These are phyloP conservation scores for Phytophthora lateralis DNA, from an alignment of 352 stramenopile species.

Conservation along the genomic window DNA sequence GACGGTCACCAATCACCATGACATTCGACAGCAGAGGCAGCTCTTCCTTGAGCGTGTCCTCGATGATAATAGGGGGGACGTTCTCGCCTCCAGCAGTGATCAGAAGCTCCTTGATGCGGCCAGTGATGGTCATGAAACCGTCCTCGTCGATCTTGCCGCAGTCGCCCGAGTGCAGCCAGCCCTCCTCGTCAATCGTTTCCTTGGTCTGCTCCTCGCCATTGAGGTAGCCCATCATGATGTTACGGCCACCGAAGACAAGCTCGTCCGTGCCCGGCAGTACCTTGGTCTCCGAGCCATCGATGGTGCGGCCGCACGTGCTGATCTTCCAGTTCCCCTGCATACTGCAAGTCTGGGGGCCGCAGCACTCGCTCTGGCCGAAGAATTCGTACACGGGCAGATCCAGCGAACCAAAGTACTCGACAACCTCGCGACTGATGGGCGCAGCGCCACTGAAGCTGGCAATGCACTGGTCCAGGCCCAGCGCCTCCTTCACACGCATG, in stretches of 20 bases:
- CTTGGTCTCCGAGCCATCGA: conserved; percentile 71
- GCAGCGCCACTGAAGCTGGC: conserved; percentile 84
- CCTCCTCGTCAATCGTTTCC: conserved; percentile 91
- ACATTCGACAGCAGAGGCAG: conserved; percentile 88
- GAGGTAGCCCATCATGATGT: conserved; percentile 92
- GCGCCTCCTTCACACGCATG: conserved; percentile 85
- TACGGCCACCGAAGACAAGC: conserved; percentile 80
- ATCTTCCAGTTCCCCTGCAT: conserved; percentile 91
- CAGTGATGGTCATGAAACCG: conserved; percentile 95
- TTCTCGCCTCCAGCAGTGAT: conserved; percentile 97
- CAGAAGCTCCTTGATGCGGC: conserved; percentile 96
- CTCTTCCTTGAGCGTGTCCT: conserved; percentile 92
- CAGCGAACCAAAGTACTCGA: conserved; percentile 95
- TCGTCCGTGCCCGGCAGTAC: conserved; percentile 68
- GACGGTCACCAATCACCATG: conserved; percentile 93
- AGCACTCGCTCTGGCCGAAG: conserved; percentile 93
- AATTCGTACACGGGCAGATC: conserved; percentile 95
- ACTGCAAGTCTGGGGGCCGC: conserved; percentile 81
- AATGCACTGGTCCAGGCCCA: conserved; percentile 91
- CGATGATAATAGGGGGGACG: conserved; percentile 92
- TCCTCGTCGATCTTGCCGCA: conserved; percentile 90
- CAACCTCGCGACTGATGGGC: conserved; percentile 92
- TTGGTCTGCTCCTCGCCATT: conserved; percentile 82
- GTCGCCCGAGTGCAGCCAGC: conserved; percentile 95
- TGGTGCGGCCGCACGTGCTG: conserved; percentile 76